Conservation (phyloP, 306 rosid species). For the Prunus mume region DNA sequence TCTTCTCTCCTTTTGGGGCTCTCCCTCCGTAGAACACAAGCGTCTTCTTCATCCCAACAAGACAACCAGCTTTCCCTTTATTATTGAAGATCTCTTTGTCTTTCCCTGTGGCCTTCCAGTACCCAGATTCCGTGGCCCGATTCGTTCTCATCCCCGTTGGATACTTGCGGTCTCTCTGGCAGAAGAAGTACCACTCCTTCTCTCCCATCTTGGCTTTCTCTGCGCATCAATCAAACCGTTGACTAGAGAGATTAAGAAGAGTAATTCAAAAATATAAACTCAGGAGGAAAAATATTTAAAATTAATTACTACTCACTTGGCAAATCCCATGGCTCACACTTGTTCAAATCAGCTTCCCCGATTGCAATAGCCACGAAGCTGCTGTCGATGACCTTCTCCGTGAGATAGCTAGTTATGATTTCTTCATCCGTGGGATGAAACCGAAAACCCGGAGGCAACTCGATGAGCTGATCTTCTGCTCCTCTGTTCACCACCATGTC, state of each 20-base stretch:
- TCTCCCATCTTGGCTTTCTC: slow-evolving; percentile 96
- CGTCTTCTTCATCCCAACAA: slow-evolving; percentile 96
- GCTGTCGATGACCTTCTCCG: slow-evolving; percentile 55
- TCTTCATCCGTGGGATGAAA: slow-evolving; percentile 95
- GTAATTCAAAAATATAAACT: not conserved
- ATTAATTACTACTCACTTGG: slow-evolving; percentile 48
- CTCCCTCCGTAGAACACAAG: slow-evolving; percentile 89
- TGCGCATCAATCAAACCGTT: slow-evolving; percentile 22
- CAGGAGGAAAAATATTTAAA: not conserved
- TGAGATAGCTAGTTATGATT: slow-evolving; percentile 61
- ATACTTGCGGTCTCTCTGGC: slow-evolving; percentile 83
- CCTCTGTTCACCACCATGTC: slow-evolving; percentile 49
- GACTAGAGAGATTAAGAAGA: no score
- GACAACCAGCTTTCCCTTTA: slow-evolving; percentile 38
- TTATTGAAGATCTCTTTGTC: slow-evolving; percentile 65
- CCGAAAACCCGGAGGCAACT: slow-evolving; percentile 92
- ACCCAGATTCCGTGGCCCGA: slow-evolving; percentile 84
- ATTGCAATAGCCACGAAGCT: slow-evolving; percentile 69
- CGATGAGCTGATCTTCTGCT: slow-evolving; percentile 36
- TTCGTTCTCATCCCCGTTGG: slow-evolving; percentile 98
- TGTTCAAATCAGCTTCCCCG: slow-evolving; percentile 88
- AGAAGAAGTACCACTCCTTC: slow-evolving; percentile 89
- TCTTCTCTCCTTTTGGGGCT: slow-evolving; percentile 92
- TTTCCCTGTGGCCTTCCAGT: slow-evolving; percentile 98
- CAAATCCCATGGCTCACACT: slow-evolving; percentile 95